These are phyloP conservation scores for Alternaria novae-zelandiae DNA, from an alignment of 2,329 filamentous ascomycete genomes.

Conservation along the genomic window DNA sequence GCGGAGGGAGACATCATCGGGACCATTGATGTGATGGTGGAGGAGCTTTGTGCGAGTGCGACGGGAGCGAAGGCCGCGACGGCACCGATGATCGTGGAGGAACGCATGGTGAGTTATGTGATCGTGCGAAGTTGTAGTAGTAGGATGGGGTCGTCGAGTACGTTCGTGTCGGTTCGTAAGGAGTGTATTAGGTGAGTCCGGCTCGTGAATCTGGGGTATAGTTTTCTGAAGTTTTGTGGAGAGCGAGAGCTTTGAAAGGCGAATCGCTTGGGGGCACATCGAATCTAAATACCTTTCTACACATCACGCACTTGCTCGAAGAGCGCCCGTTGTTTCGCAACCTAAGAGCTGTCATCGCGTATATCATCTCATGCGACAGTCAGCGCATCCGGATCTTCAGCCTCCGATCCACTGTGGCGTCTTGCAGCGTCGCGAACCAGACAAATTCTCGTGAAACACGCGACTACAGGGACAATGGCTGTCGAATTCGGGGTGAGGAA, in stretches of 20 bases:
- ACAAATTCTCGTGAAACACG: not conserved
- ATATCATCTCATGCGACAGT: not conserved
- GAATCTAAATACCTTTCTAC: not conserved
- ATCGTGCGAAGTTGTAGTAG: not conserved
- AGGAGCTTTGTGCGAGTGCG: slow-evolving; percentile 12
- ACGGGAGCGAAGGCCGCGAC: slow-evolving; percentile 14
- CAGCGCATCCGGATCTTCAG: not conserved
- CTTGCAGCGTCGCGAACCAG: not conserved
- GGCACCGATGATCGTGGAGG: slow-evolving; percentile 6
- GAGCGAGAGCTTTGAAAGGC: not conserved
- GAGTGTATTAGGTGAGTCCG: slow-evolving; percentile 21
- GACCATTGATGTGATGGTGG: slow-evolving; percentile 10
- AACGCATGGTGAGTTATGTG: slow-evolving; percentile 4
- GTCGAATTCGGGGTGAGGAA: slow-evolving; percentile 3
- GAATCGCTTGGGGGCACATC: not conserved
- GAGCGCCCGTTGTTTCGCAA: not conserved
- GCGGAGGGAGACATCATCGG: slow-evolving; percentile 14
- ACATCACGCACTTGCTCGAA: not conserved
- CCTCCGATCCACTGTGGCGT: not conserved
- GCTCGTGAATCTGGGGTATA: slow-evolving; percentile 13
- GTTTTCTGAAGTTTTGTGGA: slow-evolving; percentile 4
- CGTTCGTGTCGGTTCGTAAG: slow-evolving; percentile 3
- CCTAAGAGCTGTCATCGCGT: not conserved
- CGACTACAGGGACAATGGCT: not conserved
- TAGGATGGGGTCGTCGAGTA: not conserved